These are phyloP conservation scores for Leptographium galeiforme DNA, from an alignment of 2,329 filamentous ascomycete species.

Conservation along the genomic window DNA sequence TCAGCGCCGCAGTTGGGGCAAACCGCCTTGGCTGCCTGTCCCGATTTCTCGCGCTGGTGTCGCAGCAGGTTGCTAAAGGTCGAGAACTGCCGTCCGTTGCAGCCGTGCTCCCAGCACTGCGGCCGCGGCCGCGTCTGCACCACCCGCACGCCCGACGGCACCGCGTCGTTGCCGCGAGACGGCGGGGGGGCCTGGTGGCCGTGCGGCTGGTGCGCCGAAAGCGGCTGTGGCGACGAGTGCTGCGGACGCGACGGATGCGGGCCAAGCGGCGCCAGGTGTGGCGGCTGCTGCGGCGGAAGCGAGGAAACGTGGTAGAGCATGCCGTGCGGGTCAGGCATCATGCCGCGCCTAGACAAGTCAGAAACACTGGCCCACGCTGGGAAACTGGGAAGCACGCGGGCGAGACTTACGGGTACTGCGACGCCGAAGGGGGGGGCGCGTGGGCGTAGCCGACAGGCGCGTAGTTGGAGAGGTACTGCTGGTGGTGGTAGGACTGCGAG, in stretches of 20 bases:
- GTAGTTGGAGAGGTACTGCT: slow-evolving; percentile 20
- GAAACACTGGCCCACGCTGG: not conserved
- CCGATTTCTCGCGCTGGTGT: slow-evolving; percentile 89
- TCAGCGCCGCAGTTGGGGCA: slow-evolving; percentile 88
- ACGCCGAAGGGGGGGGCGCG: slow-evolving; percentile 15
- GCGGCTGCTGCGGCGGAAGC: slow-evolving; percentile 8
- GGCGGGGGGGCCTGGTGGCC: not conserved
- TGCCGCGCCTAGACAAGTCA: not conserved
- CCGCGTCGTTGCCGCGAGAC: slow-evolving; percentile 5
- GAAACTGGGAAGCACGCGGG: no score
- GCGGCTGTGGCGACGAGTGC: not conserved
- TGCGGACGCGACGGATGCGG: slow-evolving; percentile 1
- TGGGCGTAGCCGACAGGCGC: slow-evolving; percentile 12
- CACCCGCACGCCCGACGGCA: slow-evolving; percentile 42
- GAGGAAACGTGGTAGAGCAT: slow-evolving; percentile 20
- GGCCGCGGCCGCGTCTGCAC: slow-evolving; percentile 76
- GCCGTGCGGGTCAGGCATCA: slow-evolving; percentile 7
- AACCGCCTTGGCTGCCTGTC: slow-evolving; percentile 74
- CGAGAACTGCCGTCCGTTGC: slow-evolving; percentile 88
- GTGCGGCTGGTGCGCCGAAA: slow-evolving; percentile 1
- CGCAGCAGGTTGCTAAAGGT: slow-evolving; percentile 90
- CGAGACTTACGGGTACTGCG: slow-evolving; percentile 19
- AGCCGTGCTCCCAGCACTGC: slow-evolving; percentile 94
- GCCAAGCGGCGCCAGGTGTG: not conserved
- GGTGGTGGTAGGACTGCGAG: slow-evolving; percentile 21